Conservation (phyloP, 441 rosid genomes). For the Populus hybrid region DNA sequence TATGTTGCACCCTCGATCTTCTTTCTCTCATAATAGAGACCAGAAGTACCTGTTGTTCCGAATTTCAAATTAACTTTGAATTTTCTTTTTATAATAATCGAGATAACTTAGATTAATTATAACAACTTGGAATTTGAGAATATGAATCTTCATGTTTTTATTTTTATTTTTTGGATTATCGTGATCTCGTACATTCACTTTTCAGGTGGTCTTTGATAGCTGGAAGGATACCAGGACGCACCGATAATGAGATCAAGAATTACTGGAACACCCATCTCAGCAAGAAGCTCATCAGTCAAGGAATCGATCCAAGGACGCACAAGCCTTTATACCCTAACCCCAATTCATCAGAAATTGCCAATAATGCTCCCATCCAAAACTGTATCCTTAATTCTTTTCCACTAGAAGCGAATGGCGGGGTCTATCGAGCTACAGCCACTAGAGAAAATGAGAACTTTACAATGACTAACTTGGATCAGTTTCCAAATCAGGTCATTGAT, state of each 20-base stretch:
- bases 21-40: not conserved
- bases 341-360: constrained; percentile 4
- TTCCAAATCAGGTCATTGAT: constrained; percentile 5
- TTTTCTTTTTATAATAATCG: too few relatives aligned
- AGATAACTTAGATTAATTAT: too few relatives aligned
- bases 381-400: constrained; percentile 11
- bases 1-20: too few relatives aligned
- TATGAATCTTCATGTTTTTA: too few relatives aligned
- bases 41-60: too few relatives aligned
- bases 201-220: constrained; percentile 60
- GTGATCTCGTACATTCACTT: not conserved
- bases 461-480: constrained; percentile 4
- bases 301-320: constrained; percentile 61
- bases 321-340: constrained; percentile 36
- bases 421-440: constrained; percentile 18
- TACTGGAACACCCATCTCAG: constrained; percentile 63
- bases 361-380: constrained; percentile 1
- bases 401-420: constrained; percentile 13
- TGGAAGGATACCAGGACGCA: constrained; percentile 60
- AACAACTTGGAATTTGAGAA: too few relatives aligned
- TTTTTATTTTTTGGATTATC: not conserved
- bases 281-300: constrained; percentile 58
- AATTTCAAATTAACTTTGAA: too few relatives aligned
- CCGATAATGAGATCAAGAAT: constrained; percentile 62
- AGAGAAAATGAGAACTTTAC: constrained; percentile 9